Evolutionary conservation across 768 basidiomycete species (phyloP).

Genomic region (Mycena haematopus): DNA sequence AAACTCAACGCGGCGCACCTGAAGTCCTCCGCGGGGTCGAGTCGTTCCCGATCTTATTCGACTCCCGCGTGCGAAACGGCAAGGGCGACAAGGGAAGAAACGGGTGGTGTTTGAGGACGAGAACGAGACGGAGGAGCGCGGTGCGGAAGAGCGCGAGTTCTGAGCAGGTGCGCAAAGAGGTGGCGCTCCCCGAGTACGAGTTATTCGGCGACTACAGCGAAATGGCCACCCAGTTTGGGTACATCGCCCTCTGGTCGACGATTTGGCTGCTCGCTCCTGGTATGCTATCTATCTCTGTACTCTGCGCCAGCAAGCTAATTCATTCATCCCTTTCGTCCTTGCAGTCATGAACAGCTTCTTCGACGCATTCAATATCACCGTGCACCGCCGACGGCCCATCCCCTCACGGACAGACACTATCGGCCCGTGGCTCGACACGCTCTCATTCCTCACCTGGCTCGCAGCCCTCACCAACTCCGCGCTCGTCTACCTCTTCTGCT

Average conservation of each 20-base stretch:
- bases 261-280: slow-evolving; percentile 93
- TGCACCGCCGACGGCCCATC: slow-evolving; percentile 83
- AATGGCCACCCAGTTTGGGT: slow-evolving; percentile 96
- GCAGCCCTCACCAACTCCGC: too few relatives aligned
- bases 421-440: neutral
- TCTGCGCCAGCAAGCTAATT: slow-evolving; percentile 10
- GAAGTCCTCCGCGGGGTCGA: slow-evolving; percentile 69
- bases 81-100: slow-evolving; percentile 53
- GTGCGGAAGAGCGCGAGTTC: slow-evolving; percentile 78
- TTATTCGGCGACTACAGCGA: slow-evolving; percentile 74
- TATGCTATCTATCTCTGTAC: slow-evolving; percentile 37
- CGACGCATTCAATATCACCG: slow-evolving; percentile 94
- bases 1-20: slow-evolving; percentile 79
- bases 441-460: too few relatives aligned
- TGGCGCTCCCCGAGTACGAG: slow-evolving; percentile 74
- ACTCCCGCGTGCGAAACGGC: slow-evolving; percentile 66
- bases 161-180: slow-evolving; percentile 77
- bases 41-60: slow-evolving; percentile 63
- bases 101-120: too few relatives aligned
- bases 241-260: slow-evolving; percentile 89
- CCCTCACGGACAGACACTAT: slow-evolving; percentile 88
- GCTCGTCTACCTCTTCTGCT: too few relatives aligned
- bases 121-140: slow-evolving; percentile 67
- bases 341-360: slow-evolving; percentile 91
- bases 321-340: slow-evolving; percentile 69